Percentiles rank a stretch among this genome's conserved stretches.
Conservation (phyloP, 108 stramenopile species). For the Skeletonema potamos region DNA sequence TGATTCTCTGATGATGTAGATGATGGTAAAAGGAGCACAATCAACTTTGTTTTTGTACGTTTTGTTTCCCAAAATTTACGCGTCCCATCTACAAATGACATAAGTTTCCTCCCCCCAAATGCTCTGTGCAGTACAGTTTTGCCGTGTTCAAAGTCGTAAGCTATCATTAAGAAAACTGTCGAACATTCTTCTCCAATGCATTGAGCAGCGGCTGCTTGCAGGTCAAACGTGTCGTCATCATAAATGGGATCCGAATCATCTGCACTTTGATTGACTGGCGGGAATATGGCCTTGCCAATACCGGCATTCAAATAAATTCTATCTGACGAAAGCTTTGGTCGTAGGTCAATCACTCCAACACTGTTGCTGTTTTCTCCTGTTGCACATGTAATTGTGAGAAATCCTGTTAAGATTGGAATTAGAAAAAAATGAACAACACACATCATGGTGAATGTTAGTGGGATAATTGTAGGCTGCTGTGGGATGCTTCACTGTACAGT, state of each 20-base stretch:
- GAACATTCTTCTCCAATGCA: conserved; percentile 23
- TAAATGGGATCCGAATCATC: neutral
- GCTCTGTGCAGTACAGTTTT: conserved; percentile 41
- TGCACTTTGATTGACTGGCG: neutral
- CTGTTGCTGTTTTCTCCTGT: neutral
- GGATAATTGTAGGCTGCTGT: too few relatives aligned
- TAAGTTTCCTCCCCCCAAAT: conserved; percentile 25
- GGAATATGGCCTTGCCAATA: conserved; percentile 1
- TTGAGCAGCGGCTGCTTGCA: conserved; percentile 21
- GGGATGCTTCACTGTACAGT: too few relatives aligned
- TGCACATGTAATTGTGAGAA: neutral
- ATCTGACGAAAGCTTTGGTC: conserved; percentile 12
- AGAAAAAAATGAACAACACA: neutral
- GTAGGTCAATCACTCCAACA: conserved; percentile 19
- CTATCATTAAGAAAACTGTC: conserved; percentile 17
- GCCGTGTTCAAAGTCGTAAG: conserved; percentile 27
- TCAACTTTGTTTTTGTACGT: conserved; percentile 6
- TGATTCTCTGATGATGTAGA: neutral
- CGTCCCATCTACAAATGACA: conserved; percentile 23
- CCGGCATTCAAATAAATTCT: neutral
- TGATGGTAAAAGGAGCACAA: conserved; percentile 19
- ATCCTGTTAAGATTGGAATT: neutral
- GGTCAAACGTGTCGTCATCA: conserved; percentile 1
- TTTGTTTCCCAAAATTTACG: conserved; percentile 15
- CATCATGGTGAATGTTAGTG: neutral